Evolutionary conservation across 768 basidiomycete species (phyloP).

Genomic region (Russula dissimulans): DNA sequence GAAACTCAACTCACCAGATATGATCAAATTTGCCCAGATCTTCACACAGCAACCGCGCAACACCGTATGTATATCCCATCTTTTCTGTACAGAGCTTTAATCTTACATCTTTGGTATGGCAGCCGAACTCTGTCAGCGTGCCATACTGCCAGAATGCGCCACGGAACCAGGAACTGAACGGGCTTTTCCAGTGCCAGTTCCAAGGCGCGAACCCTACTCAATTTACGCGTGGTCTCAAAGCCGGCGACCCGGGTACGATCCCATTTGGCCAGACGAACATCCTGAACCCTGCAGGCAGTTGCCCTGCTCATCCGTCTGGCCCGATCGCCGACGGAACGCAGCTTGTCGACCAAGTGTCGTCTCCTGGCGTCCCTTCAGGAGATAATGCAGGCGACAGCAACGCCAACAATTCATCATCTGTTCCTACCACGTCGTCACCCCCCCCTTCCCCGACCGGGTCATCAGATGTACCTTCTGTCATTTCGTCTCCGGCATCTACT

Average conservation of each 20-base stretch:
- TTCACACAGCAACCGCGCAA: slow-evolving; percentile 53
- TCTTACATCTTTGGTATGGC: background rate
- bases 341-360: slow-evolving; percentile 28
- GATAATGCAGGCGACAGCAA: background rate
- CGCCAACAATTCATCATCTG: slow-evolving; percentile 8
- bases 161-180: slow-evolving; percentile 41
- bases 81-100: background rate
- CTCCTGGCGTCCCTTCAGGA: slow-evolving; percentile 26
- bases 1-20: slow-evolving; percentile 35
- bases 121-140: slow-evolving; percentile 37
- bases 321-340: slow-evolving; percentile 43
- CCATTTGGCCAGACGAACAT: slow-evolving; percentile 38
- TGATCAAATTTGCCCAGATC: slow-evolving; percentile 45
- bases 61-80: slow-evolving; percentile 30
- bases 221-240: slow-evolving; percentile 37
- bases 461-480: background rate
- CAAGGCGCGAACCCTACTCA: slow-evolving; percentile 34
- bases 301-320: slow-evolving; percentile 39
- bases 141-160: slow-evolving; percentile 49
- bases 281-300: slow-evolving; percentile 40
- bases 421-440: background rate
- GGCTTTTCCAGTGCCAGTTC: slow-evolving; percentile 53
- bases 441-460: background rate
- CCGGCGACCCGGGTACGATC: slow-evolving; percentile 42
- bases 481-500: background rate